These are phyloP conservation scores for Circinella umbellata DNA, from an alignment of 371 early-diverging fungal genomes.

Conservation along the genomic window DNA sequence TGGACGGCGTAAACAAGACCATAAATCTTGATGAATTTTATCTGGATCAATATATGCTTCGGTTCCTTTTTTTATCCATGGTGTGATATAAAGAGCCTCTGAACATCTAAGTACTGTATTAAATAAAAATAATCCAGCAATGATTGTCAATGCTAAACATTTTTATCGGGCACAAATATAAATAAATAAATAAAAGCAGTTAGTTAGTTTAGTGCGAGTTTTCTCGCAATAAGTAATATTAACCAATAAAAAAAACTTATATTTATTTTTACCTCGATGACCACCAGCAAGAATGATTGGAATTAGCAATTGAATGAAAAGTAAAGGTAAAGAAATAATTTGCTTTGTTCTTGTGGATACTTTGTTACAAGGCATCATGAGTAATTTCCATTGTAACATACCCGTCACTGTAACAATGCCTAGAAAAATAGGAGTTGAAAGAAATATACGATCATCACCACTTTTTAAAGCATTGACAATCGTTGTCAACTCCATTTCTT, in stretches of 20 bases:
- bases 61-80: conserved; percentile 19
- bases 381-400: conserved; percentile 11
- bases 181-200: too few species aligned
- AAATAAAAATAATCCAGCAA: conserved; percentile 21
- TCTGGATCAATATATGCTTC: conserved; percentile 22
- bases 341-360: conserved; percentile 26
- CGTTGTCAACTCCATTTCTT: background rate
- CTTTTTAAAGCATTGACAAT: conserved; percentile 6
- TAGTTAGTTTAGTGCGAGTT: too few species aligned
- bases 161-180: background rate
- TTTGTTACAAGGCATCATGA: background rate
- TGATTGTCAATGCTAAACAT: conserved; percentile 26
- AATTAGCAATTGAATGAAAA: conserved; percentile 24
- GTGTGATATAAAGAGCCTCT: conserved; percentile 33
- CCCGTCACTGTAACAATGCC: conserved; percentile 11
- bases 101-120: conserved; percentile 30
- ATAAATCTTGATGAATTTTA: conserved; percentile 29
- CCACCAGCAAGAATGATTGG: conserved; percentile 30
- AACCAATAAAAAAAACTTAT: background rate
- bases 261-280: conserved; percentile 11
- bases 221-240: background rate
- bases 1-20: conserved; percentile 31
- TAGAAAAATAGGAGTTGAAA: conserved; percentile 4
- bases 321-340: conserved; percentile 29
- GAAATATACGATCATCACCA: background rate